Evolutionary conservation across 2,329 filamentous ascomycete species (phyloP).

Genomic region (Penicillium sclerotigenum): DNA sequence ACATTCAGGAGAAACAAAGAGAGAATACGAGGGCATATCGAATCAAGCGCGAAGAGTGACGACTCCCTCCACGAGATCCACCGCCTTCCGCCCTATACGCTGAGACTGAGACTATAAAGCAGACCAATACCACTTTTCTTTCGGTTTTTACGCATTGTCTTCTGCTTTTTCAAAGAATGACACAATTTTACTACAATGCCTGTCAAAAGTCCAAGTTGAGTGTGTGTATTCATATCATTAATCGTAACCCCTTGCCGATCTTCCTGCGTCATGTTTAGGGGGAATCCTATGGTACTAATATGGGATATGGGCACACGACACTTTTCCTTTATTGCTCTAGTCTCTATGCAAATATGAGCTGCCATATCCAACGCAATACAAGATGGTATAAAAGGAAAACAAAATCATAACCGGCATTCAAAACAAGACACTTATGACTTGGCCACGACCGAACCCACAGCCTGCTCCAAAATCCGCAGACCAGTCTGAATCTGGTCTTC

Average conservation of each 20-base stretch:
- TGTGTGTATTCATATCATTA: no score
- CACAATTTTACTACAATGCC: no score
- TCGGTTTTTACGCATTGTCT: no score
- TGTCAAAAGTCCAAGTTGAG: no score
- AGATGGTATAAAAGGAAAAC: conserved; percentile 21
- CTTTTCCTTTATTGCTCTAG: conserved; percentile 10
- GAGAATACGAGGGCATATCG: neutral
- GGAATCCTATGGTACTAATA: no score
- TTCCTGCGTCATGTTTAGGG: no score
- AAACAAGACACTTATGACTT: conserved; percentile 26
- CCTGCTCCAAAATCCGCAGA: conserved; percentile 69
- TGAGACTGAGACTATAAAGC: no score
- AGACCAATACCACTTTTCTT: no score
- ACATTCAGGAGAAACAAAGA: neutral
- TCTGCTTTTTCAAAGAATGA: no score
- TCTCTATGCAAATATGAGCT: conserved; percentile 5
- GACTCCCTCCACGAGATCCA: conserved; percentile 6
- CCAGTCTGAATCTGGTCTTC: conserved; percentile 77
- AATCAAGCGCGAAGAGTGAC: conserved; percentile 7
- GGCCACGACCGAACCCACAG: conserved; percentile 55
- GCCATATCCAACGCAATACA: conserved; percentile 8
- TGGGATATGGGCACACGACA: no score
- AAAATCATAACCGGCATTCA: conserved; percentile 17
- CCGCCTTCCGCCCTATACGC: conserved; percentile 3
- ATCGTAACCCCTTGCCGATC: no score